Evolutionary conservation across 2,329 filamentous ascomycete species (phyloP), one percentile per base, ranked within the genome.

Genomic region (Harringtonia aguacate): DNA sequence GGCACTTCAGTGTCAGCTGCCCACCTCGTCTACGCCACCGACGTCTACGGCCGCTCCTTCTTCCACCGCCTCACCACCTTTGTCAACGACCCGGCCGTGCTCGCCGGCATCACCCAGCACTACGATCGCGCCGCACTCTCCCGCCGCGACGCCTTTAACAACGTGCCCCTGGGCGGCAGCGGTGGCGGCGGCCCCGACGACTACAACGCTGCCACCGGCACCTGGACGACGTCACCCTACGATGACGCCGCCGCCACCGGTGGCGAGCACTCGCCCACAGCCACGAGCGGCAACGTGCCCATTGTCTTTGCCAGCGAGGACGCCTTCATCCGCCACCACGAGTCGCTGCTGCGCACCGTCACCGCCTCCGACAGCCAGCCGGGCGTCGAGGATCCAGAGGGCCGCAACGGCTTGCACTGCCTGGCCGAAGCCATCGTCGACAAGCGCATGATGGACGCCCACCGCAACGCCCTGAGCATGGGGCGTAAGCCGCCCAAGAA

Each of bases 371-470:
- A 58, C 39, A 54, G 49, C 15, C 53, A 62, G 35, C 56, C 64
- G 0, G 50, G 42, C 8, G 43, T 55, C 15, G 67, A 71, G 48
- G 68, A 73, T 49, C 33, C 56, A 2, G 55, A 66, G 6, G 74
- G 75, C 6, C 68, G 72, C 20, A 79, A 79, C 47, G 73, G 68
- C 9, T 61, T 79, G 15, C 75, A 79, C 50, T 76, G 72, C 48
- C 66, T 79, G n/a, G 74, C 74, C 3, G 67, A 70, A 47, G 72
- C 69, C 8, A 66, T 67, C n/a, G 57, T 77, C 1, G 65, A 66
- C 49, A 44, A 57, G 28, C 56, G 58, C 4, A 63, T 61, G 10
- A 55, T 60, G 14, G 58, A 61, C 41, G 64, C 63, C 39, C 57
- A 56, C 18, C 57, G 60, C 43, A 56, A 57, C 8, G 51, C 50